Conservation (phyloP, 345 rosid genomes). For the Ceriops zippeliana region DNA sequence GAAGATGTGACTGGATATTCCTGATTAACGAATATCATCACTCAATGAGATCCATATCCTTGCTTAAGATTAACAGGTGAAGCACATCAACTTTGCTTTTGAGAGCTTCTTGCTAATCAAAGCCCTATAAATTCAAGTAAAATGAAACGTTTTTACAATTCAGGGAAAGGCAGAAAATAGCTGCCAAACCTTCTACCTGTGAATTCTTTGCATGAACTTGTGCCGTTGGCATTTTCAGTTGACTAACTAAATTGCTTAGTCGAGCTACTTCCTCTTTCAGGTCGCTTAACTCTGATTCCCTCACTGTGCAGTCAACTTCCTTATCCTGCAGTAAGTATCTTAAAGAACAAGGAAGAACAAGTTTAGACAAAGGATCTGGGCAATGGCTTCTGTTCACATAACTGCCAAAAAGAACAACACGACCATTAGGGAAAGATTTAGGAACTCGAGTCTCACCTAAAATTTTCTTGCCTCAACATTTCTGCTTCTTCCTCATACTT, state of each 20-base stretch:
- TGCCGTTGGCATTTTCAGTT: conserved; percentile 14
- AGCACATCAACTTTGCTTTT: background rate
- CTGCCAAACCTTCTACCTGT: conserved; percentile 14
- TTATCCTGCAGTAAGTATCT: conserved; percentile 23
- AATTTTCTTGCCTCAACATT: conserved; percentile 27
- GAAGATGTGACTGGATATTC: conserved; percentile 39
- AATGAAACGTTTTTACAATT: background rate
- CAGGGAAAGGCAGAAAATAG: background rate
- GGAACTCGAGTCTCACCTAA: conserved; percentile 12
- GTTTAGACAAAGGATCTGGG: background rate
- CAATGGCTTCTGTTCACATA: background rate
- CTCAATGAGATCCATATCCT: conserved; percentile 9
- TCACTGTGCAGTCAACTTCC: conserved; percentile 22
- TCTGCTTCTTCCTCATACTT: conserved; percentile 35
- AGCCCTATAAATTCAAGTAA: background rate
- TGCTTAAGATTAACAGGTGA: background rate
- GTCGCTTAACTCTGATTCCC: conserved; percentile 26
- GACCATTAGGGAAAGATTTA: background rate
- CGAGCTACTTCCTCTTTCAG: conserved; percentile 24
- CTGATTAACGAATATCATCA: conserved; percentile 31
- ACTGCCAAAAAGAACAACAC: background rate
- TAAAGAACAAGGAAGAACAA: background rate
- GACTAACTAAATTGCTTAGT: conserved; percentile 19
- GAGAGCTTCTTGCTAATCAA: background rate
- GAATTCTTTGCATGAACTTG: conserved; percentile 10